Base-by-base conservation (phyloP, 345 rosid species). In the Citrus unshiu region DNA sequence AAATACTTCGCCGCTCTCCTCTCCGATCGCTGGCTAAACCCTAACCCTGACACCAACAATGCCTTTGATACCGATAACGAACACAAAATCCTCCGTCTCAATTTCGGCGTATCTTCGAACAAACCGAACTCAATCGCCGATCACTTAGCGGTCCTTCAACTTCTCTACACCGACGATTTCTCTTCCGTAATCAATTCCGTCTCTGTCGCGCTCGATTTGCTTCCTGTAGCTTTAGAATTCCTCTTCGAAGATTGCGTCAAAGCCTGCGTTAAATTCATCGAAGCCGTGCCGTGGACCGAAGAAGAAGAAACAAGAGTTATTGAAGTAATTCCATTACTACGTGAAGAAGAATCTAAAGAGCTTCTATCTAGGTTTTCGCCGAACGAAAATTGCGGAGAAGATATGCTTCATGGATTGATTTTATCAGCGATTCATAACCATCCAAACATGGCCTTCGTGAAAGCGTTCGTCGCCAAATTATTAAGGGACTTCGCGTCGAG, bases 271-370 rank as follows among this genome's bases (percentile, higher is more conserved):
- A 81, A 61, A 35, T 90, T 85, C 82, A 85, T 91, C 2, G 93
- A 91, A 77, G 91, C 89, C 46, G 91, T 90, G 35, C 93, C 95
- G n/a, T 91, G 95, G 95, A 86, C 82, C 49, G 91, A 90, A 49
- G 95, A 87, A 56, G 95, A 90, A 43, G 95, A 91, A 64, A 72
- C 72, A 68, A 84, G 89, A 25, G 88, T 91, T 18, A 54, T 91
- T 49, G 73, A 39, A 70, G 74, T 89, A 63, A 79, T 87, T 56
- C 93, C 93, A 1, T 77, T 86, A 21, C 70, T 90, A 34, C 58
- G 82, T 0, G 85, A 80, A 68, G 91, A 87, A 29, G 93, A 91
- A 80, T 90, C 92, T 0, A 82, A 70, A 34, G 91, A 88, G 68
- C 92, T 91, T 61, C 81, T 91, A 24, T 88, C 88, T 61, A 86